phyloP scores from a whole-genome alignment of 1,139 yeast genomes.

The Debaryomyces nepalensis region DNA sequence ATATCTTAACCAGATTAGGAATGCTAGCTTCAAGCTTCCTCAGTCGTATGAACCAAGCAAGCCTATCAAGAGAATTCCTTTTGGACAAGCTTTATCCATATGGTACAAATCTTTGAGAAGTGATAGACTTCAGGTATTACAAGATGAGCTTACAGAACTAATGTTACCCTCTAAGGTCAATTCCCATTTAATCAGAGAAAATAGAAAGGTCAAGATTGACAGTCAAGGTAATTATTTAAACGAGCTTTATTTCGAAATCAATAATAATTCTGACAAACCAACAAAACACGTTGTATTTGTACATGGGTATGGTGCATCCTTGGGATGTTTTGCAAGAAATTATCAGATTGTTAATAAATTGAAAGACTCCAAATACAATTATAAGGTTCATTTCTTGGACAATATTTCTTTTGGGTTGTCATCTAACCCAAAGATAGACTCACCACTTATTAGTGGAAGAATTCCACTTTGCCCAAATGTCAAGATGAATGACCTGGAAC shows the following conservation, averaged over 20 bases:
- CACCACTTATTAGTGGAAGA: slow-evolving; percentile 22
- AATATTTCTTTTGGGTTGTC: slow-evolving; percentile 85
- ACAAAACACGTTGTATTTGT: slow-evolving; percentile 62
- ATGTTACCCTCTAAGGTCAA: slow-evolving; percentile 40
- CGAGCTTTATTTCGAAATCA: slow-evolving; percentile 40
- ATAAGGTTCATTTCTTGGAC: slow-evolving; percentile 74
- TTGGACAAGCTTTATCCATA: slow-evolving; percentile 22
- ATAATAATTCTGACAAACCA: slow-evolving; percentile 25
- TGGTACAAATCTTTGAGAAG: slow-evolving; percentile 41
- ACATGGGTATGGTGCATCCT: slow-evolving; percentile 93
- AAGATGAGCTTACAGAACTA: slow-evolving; percentile 39
- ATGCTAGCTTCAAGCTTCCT: slow-evolving; percentile 19
- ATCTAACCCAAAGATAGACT: slow-evolving; percentile 56
- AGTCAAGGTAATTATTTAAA: slow-evolving; percentile 36
- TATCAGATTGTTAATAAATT: slow-evolving; percentile 53
- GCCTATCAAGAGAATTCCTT: slow-evolving; percentile 22
- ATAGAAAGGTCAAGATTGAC: slow-evolving; percentile 32
- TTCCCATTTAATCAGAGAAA: slow-evolving; percentile 24
- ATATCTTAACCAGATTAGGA: not conserved
- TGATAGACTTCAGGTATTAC: slow-evolving; percentile 34
- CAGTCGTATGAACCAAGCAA: slow-evolving; percentile 21
- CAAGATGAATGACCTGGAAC: slow-evolving; percentile 32
- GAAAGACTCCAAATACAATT: slow-evolving; percentile 45
- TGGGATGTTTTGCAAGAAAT: slow-evolving; percentile 83
- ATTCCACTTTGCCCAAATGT: slow-evolving; percentile 37